Base-by-base conservation (phyloP, 2,329 filamentous ascomycete genomes). In the Sporothrix sp. region DNA sequence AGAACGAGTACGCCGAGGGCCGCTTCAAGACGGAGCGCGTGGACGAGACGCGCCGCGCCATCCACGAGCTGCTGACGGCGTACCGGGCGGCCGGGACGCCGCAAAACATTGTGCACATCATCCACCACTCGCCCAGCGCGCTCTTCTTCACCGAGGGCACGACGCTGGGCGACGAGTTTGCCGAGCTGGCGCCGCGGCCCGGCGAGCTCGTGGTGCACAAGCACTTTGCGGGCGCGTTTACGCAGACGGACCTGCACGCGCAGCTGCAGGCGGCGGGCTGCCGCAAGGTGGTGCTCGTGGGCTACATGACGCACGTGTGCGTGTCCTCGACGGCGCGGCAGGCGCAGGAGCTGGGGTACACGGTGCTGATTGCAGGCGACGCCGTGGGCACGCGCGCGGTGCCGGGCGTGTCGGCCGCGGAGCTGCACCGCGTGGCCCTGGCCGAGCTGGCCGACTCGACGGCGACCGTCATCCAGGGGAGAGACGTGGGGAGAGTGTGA, bases 281-380 rank as follows among this genome's bases (percentile, higher is more conserved):
- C 46, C 76, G 75, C 58, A 85, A 84, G 70, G 60, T 85, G 27
- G 81, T 85, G 6, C 58, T 83, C 48, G 69, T 68, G 0, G 79
- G 78, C 1, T 81, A 81, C 60, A 81, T 81, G 76, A 80, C 82
- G 2, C 82, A 86, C 61, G 76, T 85, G 1, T 73, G 68, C 75
- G 80, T 71, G 64, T 84, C 54, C 67, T 79, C 79, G 0, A 85
- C 82, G 0, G 78, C 81, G 0, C 68, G 82, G 39, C 73, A 80
- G 45, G 83, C 70, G 1, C 69, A 66, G 4, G 75, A 85, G 62
- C 67, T 71, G 30, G 82, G 80, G 0, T 84, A 79, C 59, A 80
- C 86, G 59, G 74, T 84, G 21, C 50, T 84, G 1, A 60, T 85
- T 20, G 76, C 72, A 0, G 69, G 75, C 57, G 82, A 84, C 60